These are phyloP conservation scores for Arthrobotrys iridis DNA, from an alignment of 2,329 filamentous ascomycete genomes.

Conservation along the genomic window DNA sequence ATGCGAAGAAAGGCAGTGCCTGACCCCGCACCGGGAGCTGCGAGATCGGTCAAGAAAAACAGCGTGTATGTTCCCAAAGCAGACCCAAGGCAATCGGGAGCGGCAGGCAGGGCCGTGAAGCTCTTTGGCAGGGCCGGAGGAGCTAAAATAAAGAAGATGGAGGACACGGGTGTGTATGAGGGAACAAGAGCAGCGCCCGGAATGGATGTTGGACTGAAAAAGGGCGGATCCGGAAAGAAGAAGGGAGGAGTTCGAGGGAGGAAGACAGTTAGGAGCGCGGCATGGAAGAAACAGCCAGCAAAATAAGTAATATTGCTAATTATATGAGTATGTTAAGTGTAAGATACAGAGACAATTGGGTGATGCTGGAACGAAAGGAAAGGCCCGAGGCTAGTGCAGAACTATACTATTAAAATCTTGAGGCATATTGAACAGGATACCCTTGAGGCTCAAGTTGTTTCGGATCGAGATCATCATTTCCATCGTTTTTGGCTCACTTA, in stretches of 20 bases:
- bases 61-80: conserved; percentile 73
- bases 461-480: conserved; percentile 3
- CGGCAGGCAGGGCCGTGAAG: conserved; percentile 77
- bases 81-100: conserved; percentile 75
- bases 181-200: conserved; percentile 77
- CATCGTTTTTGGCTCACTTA: too few relatives aligned
- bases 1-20: conserved; percentile 65
- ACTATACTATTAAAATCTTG: too few relatives aligned
- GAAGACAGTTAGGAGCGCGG: conserved; percentile 62
- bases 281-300: conserved; percentile 64
- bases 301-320: conserved; percentile 26
- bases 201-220: conserved; percentile 70
- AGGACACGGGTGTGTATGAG: conserved; percentile 81
- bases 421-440: too few relatives aligned
- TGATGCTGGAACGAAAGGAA: neutral
- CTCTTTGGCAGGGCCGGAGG: conserved; percentile 77
- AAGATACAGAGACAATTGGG: conserved; percentile 22
- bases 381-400: too few relatives aligned
- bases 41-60: conserved; percentile 35
- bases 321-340: conserved; percentile 22
- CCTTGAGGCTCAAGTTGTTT: neutral
- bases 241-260: conserved; percentile 63
- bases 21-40: conserved; percentile 51
- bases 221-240: conserved; percentile 68
- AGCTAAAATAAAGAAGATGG: conserved; percentile 67